These are phyloP conservation scores for Anacardium occidentale DNA, from an alignment of 345 rosid species.

Conservation along the genomic window DNA sequence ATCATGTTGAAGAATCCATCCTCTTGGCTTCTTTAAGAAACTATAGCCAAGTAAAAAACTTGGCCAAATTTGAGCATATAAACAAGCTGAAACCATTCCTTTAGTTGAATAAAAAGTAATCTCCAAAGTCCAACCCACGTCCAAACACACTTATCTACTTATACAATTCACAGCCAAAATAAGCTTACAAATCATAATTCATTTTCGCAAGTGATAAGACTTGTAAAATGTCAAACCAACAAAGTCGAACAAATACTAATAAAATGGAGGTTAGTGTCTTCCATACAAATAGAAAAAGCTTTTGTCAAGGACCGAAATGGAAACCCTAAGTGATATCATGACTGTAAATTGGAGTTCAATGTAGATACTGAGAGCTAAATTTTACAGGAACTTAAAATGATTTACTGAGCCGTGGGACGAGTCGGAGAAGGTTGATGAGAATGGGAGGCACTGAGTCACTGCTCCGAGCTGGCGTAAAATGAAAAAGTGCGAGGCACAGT, in stretches of 20 bases:
- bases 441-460: slow-evolving; percentile 27
- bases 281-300: background rate
- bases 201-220: background rate
- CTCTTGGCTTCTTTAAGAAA: background rate
- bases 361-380: background rate
- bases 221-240: background rate
- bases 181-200: slow-evolving; percentile 5
- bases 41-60: background rate
- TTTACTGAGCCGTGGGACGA: slow-evolving; percentile 8
- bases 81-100: slow-evolving; percentile 15
- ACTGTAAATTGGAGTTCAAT: background rate
- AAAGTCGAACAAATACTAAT: background rate
- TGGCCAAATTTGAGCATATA: slow-evolving; percentile 16
- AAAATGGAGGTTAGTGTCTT: background rate
- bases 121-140: slow-evolving; percentile 4
- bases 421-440: slow-evolving; percentile 19
- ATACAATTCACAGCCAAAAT: background rate
- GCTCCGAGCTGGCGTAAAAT: slow-evolving; percentile 28
- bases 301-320: background rate
- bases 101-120: background rate
- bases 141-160: slow-evolving; percentile 1
- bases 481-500: slow-evolving; percentile 37
- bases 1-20: slow-evolving; percentile 10
- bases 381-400: slow-evolving; percentile 28
- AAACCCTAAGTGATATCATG: slow-evolving; percentile 33